Percentiles rank a stretch among this genome's conserved stretches.
Evolutionary conservation across 495 filamentous ascomycete genomes (phyloP).

Genomic region (Hypoxylon lenormandii): DNA sequence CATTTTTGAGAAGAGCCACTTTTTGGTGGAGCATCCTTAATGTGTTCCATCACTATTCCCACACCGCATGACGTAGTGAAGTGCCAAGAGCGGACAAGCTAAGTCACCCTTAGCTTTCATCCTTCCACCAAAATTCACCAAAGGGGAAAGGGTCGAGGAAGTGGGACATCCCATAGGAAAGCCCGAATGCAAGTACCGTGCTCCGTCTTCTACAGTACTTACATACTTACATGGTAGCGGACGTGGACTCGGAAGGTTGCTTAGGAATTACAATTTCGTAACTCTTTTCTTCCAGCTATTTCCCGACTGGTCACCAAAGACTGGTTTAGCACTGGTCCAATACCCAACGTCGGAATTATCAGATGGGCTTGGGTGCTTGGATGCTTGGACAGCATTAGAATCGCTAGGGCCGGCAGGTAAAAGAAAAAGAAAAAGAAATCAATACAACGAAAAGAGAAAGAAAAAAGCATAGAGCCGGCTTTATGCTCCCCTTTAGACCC

Average conservation of each 20-base stretch:
- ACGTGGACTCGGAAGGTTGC: neutral
- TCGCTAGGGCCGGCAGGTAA: constrained; percentile 30
- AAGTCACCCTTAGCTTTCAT: constrained; percentile 42
- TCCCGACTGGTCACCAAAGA: constrained; percentile 25
- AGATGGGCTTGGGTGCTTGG: constrained; percentile 10
- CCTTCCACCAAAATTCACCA: constrained; percentile 30
- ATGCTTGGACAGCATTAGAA: neutral
- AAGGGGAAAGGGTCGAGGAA: constrained; percentile 37
- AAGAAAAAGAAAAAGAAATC: neutral
- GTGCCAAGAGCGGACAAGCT: constrained; percentile 38
- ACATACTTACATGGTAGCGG: too few species aligned
- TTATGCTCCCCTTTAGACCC: constrained; percentile 51
- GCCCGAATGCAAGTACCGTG: constrained; percentile 45
- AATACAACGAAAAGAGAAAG: too few species aligned
- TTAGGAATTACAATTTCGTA: neutral
- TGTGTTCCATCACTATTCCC: constrained; percentile 40
- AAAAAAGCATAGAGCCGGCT: constrained; percentile 23
- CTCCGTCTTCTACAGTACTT: neutral
- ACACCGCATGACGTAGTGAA: constrained; percentile 47
- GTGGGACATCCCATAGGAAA: constrained; percentile 35
- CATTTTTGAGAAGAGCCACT: constrained; percentile 32
- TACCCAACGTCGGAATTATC: constrained; percentile 8
- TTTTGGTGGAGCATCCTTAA: constrained; percentile 36
- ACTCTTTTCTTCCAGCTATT: constrained; percentile 22
- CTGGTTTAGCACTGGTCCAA: too few species aligned